A percentile compares a stretch with the other conserved stretches of the same genome.
phyloP scores from a whole-genome alignment of 768 basidiomycete genomes.

The Russula sp. region DNA sequence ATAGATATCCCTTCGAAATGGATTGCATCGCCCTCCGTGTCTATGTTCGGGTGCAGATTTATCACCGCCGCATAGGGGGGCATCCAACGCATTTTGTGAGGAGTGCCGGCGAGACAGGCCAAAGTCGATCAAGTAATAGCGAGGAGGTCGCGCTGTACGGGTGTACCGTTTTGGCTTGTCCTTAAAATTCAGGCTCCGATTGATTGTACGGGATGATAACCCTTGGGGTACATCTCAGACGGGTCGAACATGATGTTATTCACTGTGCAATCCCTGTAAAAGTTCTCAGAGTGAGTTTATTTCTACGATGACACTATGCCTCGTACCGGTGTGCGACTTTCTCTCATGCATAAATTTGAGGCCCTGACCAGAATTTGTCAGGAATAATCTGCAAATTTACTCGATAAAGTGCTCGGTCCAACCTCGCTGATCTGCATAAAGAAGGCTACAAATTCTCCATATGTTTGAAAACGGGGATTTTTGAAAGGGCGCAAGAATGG shows the following conservation, averaged over 20 bases:
- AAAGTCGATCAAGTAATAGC: constrained; percentile 37
- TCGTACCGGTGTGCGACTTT: constrained; percentile 23
- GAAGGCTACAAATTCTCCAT: constrained; percentile 30
- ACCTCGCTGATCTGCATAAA: constrained; percentile 27
- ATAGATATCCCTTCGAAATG: constrained; percentile 33
- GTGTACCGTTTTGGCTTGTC: constrained; percentile 26
- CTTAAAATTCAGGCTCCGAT: constrained; percentile 14
- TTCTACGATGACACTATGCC: not conserved
- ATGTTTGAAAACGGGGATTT: constrained; percentile 26
- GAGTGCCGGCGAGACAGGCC: constrained; percentile 31
- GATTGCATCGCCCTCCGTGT: constrained; percentile 22
- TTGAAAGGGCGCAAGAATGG: constrained; percentile 28
- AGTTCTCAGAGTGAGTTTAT: not conserved
- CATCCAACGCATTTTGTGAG: constrained; percentile 21
- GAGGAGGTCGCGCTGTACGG: constrained; percentile 32
- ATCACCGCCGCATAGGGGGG: constrained; percentile 32
- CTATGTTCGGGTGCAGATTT: constrained; percentile 33
- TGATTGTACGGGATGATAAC: constrained; percentile 11
- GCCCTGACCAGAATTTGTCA: constrained; percentile 15
- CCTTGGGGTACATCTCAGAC: constrained; percentile 17
- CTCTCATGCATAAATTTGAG: constrained; percentile 9
- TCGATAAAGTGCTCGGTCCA: not conserved
- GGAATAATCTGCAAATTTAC: not conserved
- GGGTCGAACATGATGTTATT: constrained; percentile 27
- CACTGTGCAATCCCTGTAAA: constrained; percentile 15